phyloP scores from a whole-genome alignment of 345 rosid species.

The Salix koriyanagi region DNA sequence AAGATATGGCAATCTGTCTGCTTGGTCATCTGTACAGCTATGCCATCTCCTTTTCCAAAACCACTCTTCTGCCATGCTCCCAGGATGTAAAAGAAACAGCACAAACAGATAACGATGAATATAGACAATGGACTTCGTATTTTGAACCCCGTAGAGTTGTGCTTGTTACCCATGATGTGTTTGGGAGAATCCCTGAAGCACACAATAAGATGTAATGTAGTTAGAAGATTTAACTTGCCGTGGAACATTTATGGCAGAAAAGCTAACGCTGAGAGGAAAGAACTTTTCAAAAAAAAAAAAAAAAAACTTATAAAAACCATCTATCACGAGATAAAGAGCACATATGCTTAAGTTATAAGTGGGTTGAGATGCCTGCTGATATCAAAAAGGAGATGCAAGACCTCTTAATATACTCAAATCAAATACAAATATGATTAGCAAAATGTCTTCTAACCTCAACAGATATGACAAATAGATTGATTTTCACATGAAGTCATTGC shows the following conservation, averaged over 20 bases:
- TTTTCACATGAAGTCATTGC: neutral
- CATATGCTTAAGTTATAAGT: neutral
- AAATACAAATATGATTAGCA: neutral
- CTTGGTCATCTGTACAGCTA: constrained; percentile 62
- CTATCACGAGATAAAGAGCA: neutral
- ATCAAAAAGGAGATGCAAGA: neutral
- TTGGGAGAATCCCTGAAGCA: constrained; percentile 8
- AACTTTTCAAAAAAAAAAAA: neutral
- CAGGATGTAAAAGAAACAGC: constrained; percentile 83
- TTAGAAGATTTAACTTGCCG: neutral
- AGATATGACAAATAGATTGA: neutral
- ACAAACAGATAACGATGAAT: constrained; percentile 67
- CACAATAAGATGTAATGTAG: neutral
- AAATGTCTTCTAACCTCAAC: neutral
- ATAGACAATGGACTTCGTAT: constrained; percentile 58
- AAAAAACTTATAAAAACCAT: neutral
- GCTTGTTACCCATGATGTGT: constrained; percentile 56
- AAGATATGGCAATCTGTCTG: constrained; percentile 61
- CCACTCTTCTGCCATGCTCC: constrained; percentile 98
- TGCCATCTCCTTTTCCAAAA: constrained; percentile 81
- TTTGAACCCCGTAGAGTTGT: constrained; percentile 42
- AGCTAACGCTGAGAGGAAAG: neutral
- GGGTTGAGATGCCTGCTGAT: neutral
- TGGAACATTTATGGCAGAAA: neutral
- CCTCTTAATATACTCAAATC: neutral